Evolutionary conservation across 768 basidiomycete genomes (phyloP), one percentile per base, ranked within the genome.

Genomic region (Tylopilus vinaceipallidus): DNA sequence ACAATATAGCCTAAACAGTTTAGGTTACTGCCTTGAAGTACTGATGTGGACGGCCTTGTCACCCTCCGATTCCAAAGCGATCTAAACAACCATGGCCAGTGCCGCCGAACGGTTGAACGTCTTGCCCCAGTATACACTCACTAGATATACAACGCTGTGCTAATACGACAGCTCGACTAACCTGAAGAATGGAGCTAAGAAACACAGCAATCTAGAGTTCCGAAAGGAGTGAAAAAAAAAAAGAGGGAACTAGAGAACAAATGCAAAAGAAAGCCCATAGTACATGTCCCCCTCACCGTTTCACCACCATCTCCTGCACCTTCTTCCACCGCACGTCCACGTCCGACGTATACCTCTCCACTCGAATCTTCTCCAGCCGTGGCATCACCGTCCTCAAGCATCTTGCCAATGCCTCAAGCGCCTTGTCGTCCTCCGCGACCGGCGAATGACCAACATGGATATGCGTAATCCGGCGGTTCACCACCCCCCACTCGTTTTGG

Each of bases 371-470:
- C 39, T 58, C 61, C 34, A 64, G n/a, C 13, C 58, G 56, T 2
- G 63, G 63, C 56, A 64, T 65, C 29, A 60, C 35, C 22, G 47
- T 22, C 13, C 38, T 42, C 23, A 64, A 46, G 51, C 60, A 60
- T 29, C 29, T 44, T 23, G 61, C 53, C 12, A 64, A 34, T 0
- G 30, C 46, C 14, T 44, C 33, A n/a, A 46, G 24, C 29, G 2
- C 49, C 11, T 49, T 6, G 3, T 48, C 43, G 32, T 52, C 49
- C 16, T 60, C 63, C 24, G 13, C 53, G 2, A 65, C 45, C 17
- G 58, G 60, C 14, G 63, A 64, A 49, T 65, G 55, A 12, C 61
- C 63, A 1, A 64, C 58, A 14, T 40, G 35, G 12, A 64, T 44
- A 2, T 56, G 24, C 0, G 53, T 63, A 1, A 65, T 52, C 14